Base-by-base conservation (phyloP, 2,329 filamentous ascomycete species). In the Keithomyces neogunnii region DNA sequence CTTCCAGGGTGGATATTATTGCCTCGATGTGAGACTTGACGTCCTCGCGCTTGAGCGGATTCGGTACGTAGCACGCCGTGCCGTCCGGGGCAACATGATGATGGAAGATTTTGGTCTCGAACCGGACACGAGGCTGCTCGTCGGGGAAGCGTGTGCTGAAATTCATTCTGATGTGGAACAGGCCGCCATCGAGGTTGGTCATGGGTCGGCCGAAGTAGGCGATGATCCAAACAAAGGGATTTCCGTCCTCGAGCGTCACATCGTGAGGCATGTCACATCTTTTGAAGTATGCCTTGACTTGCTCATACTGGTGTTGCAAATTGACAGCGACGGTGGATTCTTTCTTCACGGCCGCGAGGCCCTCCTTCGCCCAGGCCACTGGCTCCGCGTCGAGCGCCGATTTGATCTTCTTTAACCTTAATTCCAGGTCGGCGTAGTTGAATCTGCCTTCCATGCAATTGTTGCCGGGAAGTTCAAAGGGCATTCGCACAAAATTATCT, bases 161-260 rank as follows among this genome's bases (percentile, higher is more conserved):
- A 61, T 76, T 76, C 51, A 97, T 75, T 60, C 78, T 85, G 66
- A 96, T 85, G 54, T 81, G 82, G 72, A 97, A 92, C 54, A 97
- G 79, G 2, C 92, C 90, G 13, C 91, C 92, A 60, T 97, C 92
- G 2, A 97, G 80, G 59, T 95, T 90, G 5, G 90, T 95, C 86
- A 93, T 95, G 1, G 90, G 89, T 50, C 85, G 81, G 30, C 93
- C 93, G 64, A 96, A 95, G 65, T 96, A 91, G 1, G 89, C 93
- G 53, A 97, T 66, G 26, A 78, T 69, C 93, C 93, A 97, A 26
- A 92, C 76, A 62, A 96, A 96, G 0, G 92, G 91, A 60, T 96
- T 97, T 39, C 77, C 80, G 56, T 93, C 77, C 32, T 87, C 84
- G 5, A 97, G 73, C 51, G 84, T 80, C 38, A 97, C 72, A 58